Percentiles rank a stretch among this genome's conserved stretches.
phyloP scores from a whole-genome alignment of 108 stramenopile species.

The Skeletonema menzelii region DNA sequence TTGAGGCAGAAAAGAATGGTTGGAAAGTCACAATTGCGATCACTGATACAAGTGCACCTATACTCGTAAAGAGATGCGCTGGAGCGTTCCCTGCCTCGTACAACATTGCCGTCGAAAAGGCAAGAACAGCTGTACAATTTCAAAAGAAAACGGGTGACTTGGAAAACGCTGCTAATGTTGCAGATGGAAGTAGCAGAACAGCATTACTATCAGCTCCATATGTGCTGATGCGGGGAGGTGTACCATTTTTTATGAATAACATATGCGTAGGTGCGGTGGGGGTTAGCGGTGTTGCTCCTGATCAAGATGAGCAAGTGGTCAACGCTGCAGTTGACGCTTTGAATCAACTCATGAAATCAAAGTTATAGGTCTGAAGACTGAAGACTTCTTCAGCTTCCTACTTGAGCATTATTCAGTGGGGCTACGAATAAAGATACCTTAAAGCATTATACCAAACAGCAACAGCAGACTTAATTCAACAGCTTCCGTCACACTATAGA shows the following conservation, averaged over 20 bases:
- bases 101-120: slow-evolving; percentile 51
- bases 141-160: slow-evolving; percentile 33
- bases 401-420: no score
- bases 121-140: slow-evolving; percentile 46
- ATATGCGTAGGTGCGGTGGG: slow-evolving; percentile 43
- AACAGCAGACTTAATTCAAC: neutral
- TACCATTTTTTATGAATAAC: slow-evolving; percentile 38
- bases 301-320: slow-evolving; percentile 44
- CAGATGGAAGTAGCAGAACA: slow-evolving; percentile 26
- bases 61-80: slow-evolving; percentile 33
- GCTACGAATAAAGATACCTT: no score
- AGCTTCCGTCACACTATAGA: neutral
- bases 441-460: no score
- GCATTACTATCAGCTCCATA: slow-evolving; percentile 37
- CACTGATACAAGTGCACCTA: slow-evolving; percentile 41
- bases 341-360: slow-evolving; percentile 15
- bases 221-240: slow-evolving; percentile 40
- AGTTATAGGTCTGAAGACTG: slow-evolving; percentile 12
- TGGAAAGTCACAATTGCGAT: slow-evolving; percentile 51
- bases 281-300: slow-evolving; percentile 48
- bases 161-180: slow-evolving; percentile 31
- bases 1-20: slow-evolving; percentile 29
- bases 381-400: no score
- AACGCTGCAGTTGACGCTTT: slow-evolving; percentile 35
- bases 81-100: slow-evolving; percentile 47